Evolutionary conservation across 208 protist species (phyloP).

Genomic region (Leishmania arabica): DNA sequence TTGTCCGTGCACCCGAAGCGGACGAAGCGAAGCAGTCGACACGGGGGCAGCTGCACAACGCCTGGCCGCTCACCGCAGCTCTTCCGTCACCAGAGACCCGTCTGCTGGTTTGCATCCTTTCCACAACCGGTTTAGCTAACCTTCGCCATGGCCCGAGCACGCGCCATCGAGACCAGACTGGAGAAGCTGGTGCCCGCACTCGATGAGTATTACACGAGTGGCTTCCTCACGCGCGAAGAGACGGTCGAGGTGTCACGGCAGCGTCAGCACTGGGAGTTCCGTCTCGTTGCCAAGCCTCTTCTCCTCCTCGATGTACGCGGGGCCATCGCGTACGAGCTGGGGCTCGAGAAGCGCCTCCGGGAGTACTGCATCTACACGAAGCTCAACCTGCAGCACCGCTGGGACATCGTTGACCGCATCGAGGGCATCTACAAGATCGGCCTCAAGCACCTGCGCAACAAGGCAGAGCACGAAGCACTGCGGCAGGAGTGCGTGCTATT

Average conservation of each 20-base stretch:
- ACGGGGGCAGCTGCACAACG: neutral
- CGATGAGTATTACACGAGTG: constrained; percentile 87
- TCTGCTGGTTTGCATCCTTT: neutral
- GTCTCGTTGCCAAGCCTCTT: constrained; percentile 85
- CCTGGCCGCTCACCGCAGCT: neutral
- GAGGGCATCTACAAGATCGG: constrained; percentile 86
- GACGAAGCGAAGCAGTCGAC: neutral
- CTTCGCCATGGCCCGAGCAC: constrained; percentile 70
- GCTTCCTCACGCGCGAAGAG: constrained; percentile 76
- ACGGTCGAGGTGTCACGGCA: constrained; percentile 66
- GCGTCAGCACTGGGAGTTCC: constrained; percentile 86
- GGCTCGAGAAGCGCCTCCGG: constrained; percentile 62
- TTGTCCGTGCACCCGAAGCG: neutral
- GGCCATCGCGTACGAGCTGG: constrained; percentile 77
- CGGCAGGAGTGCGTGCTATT: constrained; percentile 66
- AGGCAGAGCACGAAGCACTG: constrained; percentile 53
- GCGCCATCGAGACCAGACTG: constrained; percentile 86
- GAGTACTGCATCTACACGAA: constrained; percentile 72
- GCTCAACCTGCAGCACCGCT: constrained; percentile 78
- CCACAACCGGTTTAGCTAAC: neutral
- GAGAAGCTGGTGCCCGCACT: constrained; percentile 84
- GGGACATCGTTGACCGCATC: constrained; percentile 78
- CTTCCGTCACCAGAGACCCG: neutral
- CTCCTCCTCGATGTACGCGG: constrained; percentile 84
- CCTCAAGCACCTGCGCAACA: constrained; percentile 67